Conservation (phyloP, 176 grass and related monocot genomes). For the Leersia perrieri region DNA sequence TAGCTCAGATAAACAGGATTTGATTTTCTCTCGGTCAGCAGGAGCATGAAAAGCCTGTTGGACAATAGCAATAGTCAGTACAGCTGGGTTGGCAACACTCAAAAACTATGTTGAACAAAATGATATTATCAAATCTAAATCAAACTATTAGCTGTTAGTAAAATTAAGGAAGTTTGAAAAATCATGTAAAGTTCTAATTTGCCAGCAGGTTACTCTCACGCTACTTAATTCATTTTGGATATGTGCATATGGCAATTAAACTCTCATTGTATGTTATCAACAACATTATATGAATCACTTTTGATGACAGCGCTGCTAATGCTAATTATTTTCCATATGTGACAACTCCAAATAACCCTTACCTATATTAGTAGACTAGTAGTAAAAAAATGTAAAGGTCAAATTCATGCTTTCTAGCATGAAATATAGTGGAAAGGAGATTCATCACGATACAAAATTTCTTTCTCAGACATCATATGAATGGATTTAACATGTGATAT, state of each 20-base stretch:
- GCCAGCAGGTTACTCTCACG: neutral
- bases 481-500: neutral
- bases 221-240: neutral
- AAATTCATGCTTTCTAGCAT: neutral
- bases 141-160: neutral
- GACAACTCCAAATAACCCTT: neutral
- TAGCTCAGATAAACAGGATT: slow-evolving; percentile 85
- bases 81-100: neutral
- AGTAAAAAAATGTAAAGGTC: neutral
- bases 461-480: neutral
- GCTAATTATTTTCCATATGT: neutral
- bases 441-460: neutral
- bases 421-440: neutral
- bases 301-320: neutral
- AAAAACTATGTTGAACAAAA: neutral
- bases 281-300: neutral
- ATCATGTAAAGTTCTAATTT: neutral
- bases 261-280: neutral
- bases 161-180: neutral
- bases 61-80: slow-evolving; percentile 15
- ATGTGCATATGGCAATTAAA: neutral
- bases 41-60: slow-evolving; percentile 71
- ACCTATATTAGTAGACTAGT: neutral
- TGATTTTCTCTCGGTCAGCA: slow-evolving; percentile 88
- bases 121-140: slow-evolving; percentile 7